These are phyloP conservation scores for Claviceps monticola DNA, from an alignment of 2,329 filamentous ascomycete species.

Conservation along the genomic window DNA sequence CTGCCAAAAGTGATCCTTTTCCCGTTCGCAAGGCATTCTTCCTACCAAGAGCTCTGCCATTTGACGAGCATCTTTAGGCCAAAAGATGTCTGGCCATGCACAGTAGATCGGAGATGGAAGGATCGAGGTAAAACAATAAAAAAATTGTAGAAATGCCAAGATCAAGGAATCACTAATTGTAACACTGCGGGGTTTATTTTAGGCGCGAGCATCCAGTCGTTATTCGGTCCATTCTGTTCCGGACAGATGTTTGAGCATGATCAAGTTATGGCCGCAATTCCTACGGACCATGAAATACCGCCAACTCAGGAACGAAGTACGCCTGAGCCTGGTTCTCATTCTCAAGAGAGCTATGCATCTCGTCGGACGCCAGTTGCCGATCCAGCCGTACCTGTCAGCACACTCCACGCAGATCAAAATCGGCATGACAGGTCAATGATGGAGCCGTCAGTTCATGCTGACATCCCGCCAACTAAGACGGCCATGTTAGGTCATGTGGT, in stretches of 20 bases:
- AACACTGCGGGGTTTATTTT: neutral
- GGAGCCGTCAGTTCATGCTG: neutral
- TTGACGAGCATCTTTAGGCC: constrained; percentile 57
- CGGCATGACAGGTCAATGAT: neutral
- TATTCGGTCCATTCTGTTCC: constrained; percentile 62
- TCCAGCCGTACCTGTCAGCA: neutral
- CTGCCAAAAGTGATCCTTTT: constrained; percentile 43
- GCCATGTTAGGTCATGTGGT: neutral
- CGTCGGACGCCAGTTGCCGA: neutral
- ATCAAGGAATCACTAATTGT: neutral
- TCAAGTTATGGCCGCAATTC: constrained; percentile 31
- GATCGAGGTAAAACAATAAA: constrained; percentile 25
- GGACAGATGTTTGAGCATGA: constrained; percentile 52
- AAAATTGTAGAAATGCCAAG: neutral
- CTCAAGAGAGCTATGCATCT: neutral
- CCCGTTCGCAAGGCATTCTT: constrained; percentile 83
- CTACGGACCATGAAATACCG: neutral
- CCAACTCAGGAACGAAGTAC: neutral
- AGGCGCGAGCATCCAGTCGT: constrained; percentile 45
- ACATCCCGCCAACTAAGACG: too few relatives aligned
- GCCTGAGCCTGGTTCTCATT: neutral
- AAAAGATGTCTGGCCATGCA: constrained; percentile 71
- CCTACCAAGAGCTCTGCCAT: constrained; percentile 62
- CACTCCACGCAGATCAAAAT: neutral
- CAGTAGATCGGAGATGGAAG: constrained; percentile 53